Percentiles rank a stretch among this genome's conserved stretches.
Conservation (phyloP, 441 rosid species). For the Corymbia citriodora region DNA sequence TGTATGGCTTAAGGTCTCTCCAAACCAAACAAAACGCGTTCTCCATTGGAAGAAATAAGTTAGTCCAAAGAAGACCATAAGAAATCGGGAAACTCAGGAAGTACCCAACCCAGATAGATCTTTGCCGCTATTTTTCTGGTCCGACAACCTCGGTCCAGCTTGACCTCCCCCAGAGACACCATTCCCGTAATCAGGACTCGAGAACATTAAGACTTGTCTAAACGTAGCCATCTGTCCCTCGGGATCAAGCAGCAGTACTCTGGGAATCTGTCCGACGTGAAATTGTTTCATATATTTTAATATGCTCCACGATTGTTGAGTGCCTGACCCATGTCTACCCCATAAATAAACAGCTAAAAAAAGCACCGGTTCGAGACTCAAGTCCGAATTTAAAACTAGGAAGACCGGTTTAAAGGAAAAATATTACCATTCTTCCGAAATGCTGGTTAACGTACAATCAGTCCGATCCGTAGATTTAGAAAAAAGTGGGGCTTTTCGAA, state of each 20-base stretch:
- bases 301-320: not conserved
- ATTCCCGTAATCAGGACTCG: not conserved
- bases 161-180: not conserved
- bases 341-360: not conserved
- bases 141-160: not conserved
- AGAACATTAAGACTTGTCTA: not conserved
- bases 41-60: not conserved
- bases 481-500: not conserved
- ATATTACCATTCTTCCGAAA: not conserved
- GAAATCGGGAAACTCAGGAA: not conserved
- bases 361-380: not conserved
- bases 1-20: not conserved
- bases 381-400: not conserved
- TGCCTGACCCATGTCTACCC: not conserved
- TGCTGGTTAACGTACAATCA: not conserved
- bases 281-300: not conserved
- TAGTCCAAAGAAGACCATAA: not conserved
- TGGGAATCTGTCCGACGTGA: not conserved
- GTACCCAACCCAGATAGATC: not conserved
- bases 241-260: not conserved
- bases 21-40: not conserved
- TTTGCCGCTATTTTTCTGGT: not conserved
- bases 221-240: not conserved
- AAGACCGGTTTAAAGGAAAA: not conserved
- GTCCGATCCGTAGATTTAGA: not conserved